These are phyloP conservation scores for Phaeophleospora eucalypticola DNA, from an alignment of 2,329 filamentous ascomycete genomes.

Conservation along the genomic window DNA sequence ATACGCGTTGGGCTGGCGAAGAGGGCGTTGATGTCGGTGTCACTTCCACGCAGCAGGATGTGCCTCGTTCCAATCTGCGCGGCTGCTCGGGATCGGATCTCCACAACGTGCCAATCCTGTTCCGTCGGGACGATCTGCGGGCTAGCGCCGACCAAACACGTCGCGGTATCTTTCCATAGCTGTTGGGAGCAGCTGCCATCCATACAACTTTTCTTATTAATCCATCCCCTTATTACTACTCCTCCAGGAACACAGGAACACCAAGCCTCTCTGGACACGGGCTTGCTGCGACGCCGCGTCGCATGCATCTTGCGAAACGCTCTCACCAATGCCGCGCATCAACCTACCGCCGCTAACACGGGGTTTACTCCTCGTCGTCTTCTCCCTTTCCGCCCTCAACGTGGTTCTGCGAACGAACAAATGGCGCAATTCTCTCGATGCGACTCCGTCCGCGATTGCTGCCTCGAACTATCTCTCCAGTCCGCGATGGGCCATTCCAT, in stretches of 20 bases:
- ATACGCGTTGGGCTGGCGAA: too few species aligned
- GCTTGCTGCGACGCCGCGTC: slow-evolving; percentile 1
- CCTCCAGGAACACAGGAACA: too few species aligned
- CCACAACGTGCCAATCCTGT: background rate
- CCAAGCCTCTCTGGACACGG: too few species aligned
- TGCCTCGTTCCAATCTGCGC: too few species aligned
- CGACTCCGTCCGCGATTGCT: slow-evolving; percentile 15
- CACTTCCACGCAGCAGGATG: too few species aligned
- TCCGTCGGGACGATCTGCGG: background rate
- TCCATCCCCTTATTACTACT: too few species aligned
- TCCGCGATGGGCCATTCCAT: slow-evolving; percentile 55
- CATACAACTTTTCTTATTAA: too few species aligned
- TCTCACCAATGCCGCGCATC: slow-evolving; percentile 52
- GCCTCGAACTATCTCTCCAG: slow-evolving; percentile 33
- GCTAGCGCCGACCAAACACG: background rate
- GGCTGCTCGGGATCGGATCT: background rate
- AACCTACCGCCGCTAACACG: slow-evolving; percentile 92
- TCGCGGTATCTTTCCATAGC: too few species aligned
- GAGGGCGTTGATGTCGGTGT: too few species aligned
- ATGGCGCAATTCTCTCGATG: slow-evolving; percentile 45
- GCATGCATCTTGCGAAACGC: slow-evolving; percentile 8
- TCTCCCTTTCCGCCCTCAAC: slow-evolving; percentile 77
- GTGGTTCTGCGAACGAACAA: slow-evolving; percentile 70
- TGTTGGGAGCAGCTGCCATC: background rate
- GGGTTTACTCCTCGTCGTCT: slow-evolving; percentile 67